These are phyloP conservation scores for Onygenales sp. DNA, from an alignment of 2,329 filamentous ascomycete species.

Conservation along the genomic window DNA sequence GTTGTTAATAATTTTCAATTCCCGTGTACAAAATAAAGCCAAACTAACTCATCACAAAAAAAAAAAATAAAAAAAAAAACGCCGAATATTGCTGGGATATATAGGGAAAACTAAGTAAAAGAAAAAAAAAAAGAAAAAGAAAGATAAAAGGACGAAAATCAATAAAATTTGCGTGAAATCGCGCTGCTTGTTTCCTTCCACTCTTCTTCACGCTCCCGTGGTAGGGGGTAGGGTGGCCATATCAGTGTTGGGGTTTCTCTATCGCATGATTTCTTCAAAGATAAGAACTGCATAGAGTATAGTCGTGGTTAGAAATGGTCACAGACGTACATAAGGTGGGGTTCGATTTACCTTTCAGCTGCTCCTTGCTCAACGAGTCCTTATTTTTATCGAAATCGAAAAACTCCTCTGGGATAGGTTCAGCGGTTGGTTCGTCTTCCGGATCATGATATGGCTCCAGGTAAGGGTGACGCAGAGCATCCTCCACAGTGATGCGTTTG, in stretches of 20 bases:
- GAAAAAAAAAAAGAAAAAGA: background rate
- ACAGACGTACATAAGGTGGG: background rate
- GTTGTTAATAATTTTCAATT: too few relatives aligned
- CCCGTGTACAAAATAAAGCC: too few relatives aligned
- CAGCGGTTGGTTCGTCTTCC: constrained; percentile 93
- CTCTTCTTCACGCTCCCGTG: background rate
- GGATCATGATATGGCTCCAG: constrained; percentile 98
- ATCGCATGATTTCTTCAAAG: constrained; percentile 91
- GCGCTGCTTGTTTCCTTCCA: background rate
- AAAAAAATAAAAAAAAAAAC: too few relatives aligned
- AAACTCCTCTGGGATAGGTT: constrained; percentile 96
- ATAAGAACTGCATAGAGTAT: constrained; percentile 54
- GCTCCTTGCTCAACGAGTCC: constrained; percentile 95
- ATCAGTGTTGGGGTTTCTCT: constrained; percentile 16
- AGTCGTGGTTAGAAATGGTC: constrained; percentile 7
- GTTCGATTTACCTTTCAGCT: constrained; percentile 63
- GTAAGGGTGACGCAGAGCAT: constrained; percentile 94
- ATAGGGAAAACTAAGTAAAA: background rate
- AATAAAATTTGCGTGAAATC: background rate
- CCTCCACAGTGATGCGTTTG: constrained; percentile 96
- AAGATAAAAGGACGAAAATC: background rate
- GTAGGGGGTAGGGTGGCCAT: background rate
- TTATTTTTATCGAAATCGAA: constrained; percentile 99
- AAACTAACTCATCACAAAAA: too few relatives aligned
- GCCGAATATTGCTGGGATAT: background rate